Conservation (phyloP, 2,329 filamentous ascomycete genomes). For the Exophiala calicioides region DNA sequence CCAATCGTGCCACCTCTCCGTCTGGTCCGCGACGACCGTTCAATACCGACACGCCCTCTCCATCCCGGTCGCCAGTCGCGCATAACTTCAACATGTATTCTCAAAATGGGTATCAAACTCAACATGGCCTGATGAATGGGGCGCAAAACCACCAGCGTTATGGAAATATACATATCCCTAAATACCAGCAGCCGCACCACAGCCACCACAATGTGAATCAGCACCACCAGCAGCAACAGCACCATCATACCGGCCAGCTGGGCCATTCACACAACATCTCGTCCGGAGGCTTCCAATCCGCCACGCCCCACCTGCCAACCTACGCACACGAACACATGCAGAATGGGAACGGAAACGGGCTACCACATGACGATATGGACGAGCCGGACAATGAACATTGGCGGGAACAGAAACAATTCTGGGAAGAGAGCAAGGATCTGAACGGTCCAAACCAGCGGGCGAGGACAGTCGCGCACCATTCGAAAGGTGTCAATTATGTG, state of each 20-base stretch:
- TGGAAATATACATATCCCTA: slow-evolving; percentile 49
- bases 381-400: slow-evolving; percentile 72
- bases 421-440: slow-evolving; percentile 71
- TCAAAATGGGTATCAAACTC: slow-evolving; percentile 47
- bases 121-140: slow-evolving; percentile 55
- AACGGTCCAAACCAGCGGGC: slow-evolving; percentile 71
- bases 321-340: slow-evolving; percentile 52
- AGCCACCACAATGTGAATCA: slow-evolving; percentile 47
- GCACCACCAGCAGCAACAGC: slow-evolving; percentile 39
- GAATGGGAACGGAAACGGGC: slow-evolving; percentile 58
- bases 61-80: slow-evolving; percentile 49
- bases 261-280: slow-evolving; percentile 55
- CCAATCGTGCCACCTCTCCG: slow-evolving; percentile 48
- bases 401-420: slow-evolving; percentile 81
- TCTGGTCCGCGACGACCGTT: slow-evolving; percentile 46
- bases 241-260: slow-evolving; percentile 41
- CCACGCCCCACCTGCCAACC: slow-evolving; percentile 60
- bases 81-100: slow-evolving; percentile 52
- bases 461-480: slow-evolving; percentile 48
- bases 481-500: slow-evolving; percentile 46
- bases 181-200: slow-evolving; percentile 50
- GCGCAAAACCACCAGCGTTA: slow-evolving; percentile 51
- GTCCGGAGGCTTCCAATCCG: slow-evolving; percentile 46
- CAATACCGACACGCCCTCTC: slow-evolving; percentile 49
- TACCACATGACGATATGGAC: slow-evolving; percentile 57